These are phyloP conservation scores for Suillus subaureus DNA, from an alignment of 768 basidiomycete species.

Conservation along the genomic window DNA sequence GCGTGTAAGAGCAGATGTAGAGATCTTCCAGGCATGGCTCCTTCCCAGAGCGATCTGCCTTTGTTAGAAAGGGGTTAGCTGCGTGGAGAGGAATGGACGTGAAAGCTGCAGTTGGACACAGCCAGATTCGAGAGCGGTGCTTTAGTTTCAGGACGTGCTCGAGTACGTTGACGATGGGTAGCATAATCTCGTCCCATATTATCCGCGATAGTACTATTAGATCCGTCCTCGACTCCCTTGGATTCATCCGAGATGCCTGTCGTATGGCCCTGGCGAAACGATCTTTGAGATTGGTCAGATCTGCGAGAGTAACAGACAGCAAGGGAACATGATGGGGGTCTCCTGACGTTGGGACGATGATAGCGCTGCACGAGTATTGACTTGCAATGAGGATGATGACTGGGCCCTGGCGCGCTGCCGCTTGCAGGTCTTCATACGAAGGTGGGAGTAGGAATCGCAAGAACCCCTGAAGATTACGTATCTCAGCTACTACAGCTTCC, in stretches of 20 bases:
- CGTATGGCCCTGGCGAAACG: slow-evolving; percentile 8
- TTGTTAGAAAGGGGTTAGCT: not conserved
- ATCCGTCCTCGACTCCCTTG: not conserved
- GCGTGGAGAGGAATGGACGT: too few relatives aligned
- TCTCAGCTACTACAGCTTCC: not conserved
- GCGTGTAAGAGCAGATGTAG: not conserved
- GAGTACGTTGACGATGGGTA: not conserved
- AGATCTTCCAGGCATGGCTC: not conserved
- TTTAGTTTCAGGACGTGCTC: not conserved
- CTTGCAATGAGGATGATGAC: not conserved
- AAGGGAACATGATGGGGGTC: not conserved
- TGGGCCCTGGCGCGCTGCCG: not conserved
- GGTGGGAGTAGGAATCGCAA: not conserved
- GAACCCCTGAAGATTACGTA: not conserved
- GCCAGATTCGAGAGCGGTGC: not conserved
- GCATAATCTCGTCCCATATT: not conserved
- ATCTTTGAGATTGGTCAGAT: slow-evolving; percentile 11
- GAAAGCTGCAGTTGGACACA: not conserved
- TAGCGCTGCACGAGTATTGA: not conserved
- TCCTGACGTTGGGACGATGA: not conserved
- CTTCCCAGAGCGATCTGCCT: not conserved
- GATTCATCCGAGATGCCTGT: not conserved
- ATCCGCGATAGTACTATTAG: not conserved
- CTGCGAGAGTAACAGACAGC: not conserved
- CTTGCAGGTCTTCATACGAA: not conserved